These are phyloP conservation scores for Chenopodium formosanum DNA, from an alignment of 148 eudicot species.

Conservation along the genomic window DNA sequence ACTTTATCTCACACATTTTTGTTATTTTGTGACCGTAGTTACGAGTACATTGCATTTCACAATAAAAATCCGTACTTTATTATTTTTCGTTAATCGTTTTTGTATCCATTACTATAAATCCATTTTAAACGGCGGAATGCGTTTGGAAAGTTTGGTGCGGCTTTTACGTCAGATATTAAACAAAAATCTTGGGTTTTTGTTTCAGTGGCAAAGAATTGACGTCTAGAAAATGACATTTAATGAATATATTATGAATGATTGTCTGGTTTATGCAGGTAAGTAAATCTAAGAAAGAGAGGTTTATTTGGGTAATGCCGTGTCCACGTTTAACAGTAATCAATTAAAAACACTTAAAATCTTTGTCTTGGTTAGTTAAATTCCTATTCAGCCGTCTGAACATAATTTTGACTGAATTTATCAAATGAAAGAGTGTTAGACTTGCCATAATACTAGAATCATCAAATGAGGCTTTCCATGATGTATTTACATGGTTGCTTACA, in stretches of 20 bases:
- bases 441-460: neutral
- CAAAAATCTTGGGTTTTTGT: neutral
- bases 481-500: conserved; percentile 9
- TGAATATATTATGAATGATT: neutral
- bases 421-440: conserved; percentile 24
- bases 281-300: neutral
- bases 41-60: too few relatives aligned
- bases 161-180: neutral
- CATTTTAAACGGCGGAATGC: too few relatives aligned
- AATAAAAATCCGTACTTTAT: too few relatives aligned
- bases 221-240: neutral
- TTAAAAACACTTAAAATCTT: neutral
- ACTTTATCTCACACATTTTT: too few relatives aligned
- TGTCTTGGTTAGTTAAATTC: neutral
- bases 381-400: neutral
- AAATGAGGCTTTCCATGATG: conserved; percentile 2
- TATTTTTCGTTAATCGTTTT: too few relatives aligned
- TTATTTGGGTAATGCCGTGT: neutral
- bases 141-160: neutral
- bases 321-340: neutral
- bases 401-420: conserved; percentile 17
- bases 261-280: neutral
- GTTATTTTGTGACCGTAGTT: too few relatives aligned
- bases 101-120: too few relatives aligned
- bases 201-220: neutral